Conservation (phyloP, 805 yeast genomes). For the Brettanomyces custersianus region DNA sequence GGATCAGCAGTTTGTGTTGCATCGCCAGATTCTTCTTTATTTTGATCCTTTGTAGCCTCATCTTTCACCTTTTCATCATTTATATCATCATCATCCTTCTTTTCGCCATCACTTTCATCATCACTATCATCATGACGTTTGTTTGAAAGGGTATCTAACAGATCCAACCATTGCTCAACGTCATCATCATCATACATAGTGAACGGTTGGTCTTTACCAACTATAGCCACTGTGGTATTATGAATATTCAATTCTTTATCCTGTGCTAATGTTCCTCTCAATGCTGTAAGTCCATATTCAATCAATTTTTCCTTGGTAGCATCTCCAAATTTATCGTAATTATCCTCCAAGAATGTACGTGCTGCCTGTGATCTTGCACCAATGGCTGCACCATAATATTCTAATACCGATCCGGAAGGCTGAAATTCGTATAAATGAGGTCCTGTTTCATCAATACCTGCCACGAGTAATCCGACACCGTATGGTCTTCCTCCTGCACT, state of each 20-base stretch:
- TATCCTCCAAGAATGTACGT: constrained; percentile 88
- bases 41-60: constrained; percentile 5
- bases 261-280: constrained; percentile 89
- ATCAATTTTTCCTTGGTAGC: constrained; percentile 64
- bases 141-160: constrained; percentile 57
- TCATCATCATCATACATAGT: constrained; percentile 78
- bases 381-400: constrained; percentile 87
- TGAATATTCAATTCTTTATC: constrained; percentile 81
- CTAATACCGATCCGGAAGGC: constrained; percentile 90
- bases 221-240: constrained; percentile 87
- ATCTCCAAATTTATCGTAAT: constrained; percentile 56
- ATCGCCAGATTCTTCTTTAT: constrained; percentile 6
- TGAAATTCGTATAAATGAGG: constrained; percentile 92
- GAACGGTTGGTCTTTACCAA: constrained; percentile 69
- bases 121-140: constrained; percentile 34
- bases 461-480: constrained; percentile 89
- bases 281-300: constrained; percentile 78
- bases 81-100: constrained; percentile 26
- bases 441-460: constrained; percentile 90
- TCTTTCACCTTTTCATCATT: constrained; percentile 15
- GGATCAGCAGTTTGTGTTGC: constrained; percentile 8
- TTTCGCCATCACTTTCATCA: constrained; percentile 17
- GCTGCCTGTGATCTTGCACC: constrained; percentile 99
- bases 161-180: constrained; percentile 76
- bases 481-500: constrained; percentile 95